phyloP scores from a whole-genome alignment of 352 stramenopile species.

The Phytopythium montanum region DNA sequence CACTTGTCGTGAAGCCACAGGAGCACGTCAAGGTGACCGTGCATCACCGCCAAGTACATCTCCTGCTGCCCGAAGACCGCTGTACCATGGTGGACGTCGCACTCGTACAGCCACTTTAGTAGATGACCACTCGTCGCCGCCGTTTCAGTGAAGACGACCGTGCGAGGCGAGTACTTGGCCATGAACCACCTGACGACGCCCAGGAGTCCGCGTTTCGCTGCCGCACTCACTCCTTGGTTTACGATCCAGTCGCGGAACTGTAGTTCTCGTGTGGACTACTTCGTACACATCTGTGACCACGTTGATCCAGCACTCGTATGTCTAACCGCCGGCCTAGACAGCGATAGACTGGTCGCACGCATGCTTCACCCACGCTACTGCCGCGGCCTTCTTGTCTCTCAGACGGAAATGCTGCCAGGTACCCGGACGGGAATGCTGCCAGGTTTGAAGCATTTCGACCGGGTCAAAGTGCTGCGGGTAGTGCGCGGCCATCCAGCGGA shows the following conservation, averaged over 20 bases:
- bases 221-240: conserved; percentile 7
- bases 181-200: conserved; percentile 56
- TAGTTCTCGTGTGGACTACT: no score
- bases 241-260: neutral
- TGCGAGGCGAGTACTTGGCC: conserved; percentile 44
- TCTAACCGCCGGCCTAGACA: no score
- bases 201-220: conserved; percentile 59
- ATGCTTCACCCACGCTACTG: no score
- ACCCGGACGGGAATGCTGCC: no score
- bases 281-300: no score
- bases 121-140: conserved; percentile 63
- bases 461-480: neutral
- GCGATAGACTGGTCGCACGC: no score
- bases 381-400: no score
- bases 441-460: no score
- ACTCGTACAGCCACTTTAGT: conserved; percentile 32
- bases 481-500: neutral
- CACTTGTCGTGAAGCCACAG: conserved; percentile 20
- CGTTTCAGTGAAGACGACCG: conserved; percentile 59
- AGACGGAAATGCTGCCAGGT: no score
- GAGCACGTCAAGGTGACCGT: conserved; percentile 21
- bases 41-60: conserved; percentile 19
- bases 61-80: conserved; percentile 17
- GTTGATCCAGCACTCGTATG: no score
- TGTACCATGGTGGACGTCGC: conserved; percentile 1